Percentiles rank a stretch among this genome's conserved stretches.
These are phyloP conservation scores for Pythium myriotylum DNA, from an alignment of 352 stramenopile species.

Conservation along the genomic window DNA sequence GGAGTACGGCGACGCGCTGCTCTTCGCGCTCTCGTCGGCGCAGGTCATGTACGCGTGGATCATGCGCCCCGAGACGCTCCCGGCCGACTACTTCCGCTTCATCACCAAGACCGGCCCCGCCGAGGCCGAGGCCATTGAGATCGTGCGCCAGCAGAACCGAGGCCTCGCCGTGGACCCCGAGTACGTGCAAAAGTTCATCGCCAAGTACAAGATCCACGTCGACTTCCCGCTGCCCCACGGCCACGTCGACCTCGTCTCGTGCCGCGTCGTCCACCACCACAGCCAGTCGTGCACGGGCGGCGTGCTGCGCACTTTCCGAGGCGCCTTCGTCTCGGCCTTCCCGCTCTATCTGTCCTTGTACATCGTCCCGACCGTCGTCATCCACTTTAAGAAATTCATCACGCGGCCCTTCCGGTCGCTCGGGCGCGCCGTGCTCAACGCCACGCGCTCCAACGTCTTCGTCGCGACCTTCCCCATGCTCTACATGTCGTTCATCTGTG, in stretches of 20 bases:
- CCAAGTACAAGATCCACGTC: slow-evolving; percentile 34
- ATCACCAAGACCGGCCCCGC: slow-evolving; percentile 77
- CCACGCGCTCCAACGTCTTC: slow-evolving; percentile 79
- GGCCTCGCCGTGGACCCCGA: slow-evolving; percentile 40
- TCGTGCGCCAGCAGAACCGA: slow-evolving; percentile 68
- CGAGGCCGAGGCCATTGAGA: slow-evolving; percentile 58
- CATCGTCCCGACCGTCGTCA: slow-evolving; percentile 80
- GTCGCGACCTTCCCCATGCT: slow-evolving; percentile 70
- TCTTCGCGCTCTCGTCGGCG: slow-evolving; percentile 77
- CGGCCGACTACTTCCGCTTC: slow-evolving; percentile 82
- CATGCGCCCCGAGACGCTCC: slow-evolving; percentile 71
- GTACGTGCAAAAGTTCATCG: slow-evolving; percentile 46
- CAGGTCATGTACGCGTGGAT: slow-evolving; percentile 90
- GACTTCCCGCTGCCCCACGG: slow-evolving; percentile 36
- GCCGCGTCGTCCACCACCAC: slow-evolving; percentile 63
- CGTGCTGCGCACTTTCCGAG: slow-evolving; percentile 53
- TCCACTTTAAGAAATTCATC: slow-evolving; percentile 83
- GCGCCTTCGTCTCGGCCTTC: slow-evolving; percentile 66
- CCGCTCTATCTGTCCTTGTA: slow-evolving; percentile 86
- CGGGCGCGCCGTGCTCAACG: slow-evolving; percentile 57
- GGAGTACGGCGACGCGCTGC: slow-evolving; percentile 74
- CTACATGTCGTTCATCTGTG: slow-evolving; percentile 70
- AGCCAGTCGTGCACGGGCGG: slow-evolving; percentile 51
- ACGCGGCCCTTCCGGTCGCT: slow-evolving; percentile 55
- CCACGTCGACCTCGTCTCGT: slow-evolving; percentile 47